Conservation (phyloP, 2,329 filamentous ascomycete genomes). For the Sporothrix euskadiensis region DNA sequence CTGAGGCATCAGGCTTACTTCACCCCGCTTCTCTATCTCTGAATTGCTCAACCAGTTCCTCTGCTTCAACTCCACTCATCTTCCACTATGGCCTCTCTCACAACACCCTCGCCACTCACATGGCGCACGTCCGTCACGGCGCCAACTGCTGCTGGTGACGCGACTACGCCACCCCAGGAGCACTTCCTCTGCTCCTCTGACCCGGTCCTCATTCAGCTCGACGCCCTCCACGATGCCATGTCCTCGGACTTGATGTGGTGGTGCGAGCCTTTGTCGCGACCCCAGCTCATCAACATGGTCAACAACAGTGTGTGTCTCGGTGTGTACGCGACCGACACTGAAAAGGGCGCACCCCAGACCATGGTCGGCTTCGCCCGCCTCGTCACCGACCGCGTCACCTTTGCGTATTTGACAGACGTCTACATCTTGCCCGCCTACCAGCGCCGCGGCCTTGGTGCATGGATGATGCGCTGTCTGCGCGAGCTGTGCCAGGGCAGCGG, state of each 20-base stretch:
- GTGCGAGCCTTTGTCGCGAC: constrained; percentile 52
- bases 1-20: not conserved
- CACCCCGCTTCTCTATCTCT: not conserved
- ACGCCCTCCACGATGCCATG: constrained; percentile 57
- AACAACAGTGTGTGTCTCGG: constrained; percentile 61
- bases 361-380: constrained; percentile 61
- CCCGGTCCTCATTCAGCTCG: constrained; percentile 54
- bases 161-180: not conserved
- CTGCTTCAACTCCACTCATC: not conserved
- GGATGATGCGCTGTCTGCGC: constrained; percentile 62
- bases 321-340: constrained; percentile 47
- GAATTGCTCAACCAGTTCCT: not conserved
- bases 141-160: not conserved
- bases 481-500: constrained; percentile 51
- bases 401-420: constrained; percentile 70
- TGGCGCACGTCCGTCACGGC: constrained; percentile 25
- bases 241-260: constrained; percentile 52
- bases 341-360: not conserved
- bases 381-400: constrained; percentile 69
- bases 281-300: constrained; percentile 52
- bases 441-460: constrained; percentile 62
- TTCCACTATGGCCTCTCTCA: not conserved
- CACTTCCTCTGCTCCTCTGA: constrained; percentile 64
- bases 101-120: constrained; percentile 19
- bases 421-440: constrained; percentile 63